Evolutionary conservation across 306 rosid genomes (phyloP).

Genomic region (Urtica urens): DNA sequence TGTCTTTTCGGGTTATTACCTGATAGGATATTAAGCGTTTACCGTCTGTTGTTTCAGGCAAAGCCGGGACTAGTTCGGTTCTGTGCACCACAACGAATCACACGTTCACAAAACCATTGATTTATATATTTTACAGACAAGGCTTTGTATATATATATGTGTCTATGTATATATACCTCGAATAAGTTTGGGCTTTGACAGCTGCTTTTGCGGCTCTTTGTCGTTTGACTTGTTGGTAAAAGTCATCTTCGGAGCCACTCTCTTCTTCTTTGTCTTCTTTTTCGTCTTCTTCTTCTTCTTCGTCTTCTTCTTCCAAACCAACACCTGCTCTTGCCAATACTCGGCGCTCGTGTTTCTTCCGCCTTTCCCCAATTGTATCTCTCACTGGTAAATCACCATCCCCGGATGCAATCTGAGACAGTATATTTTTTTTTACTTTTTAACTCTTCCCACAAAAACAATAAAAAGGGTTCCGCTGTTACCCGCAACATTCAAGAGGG

Average conservation of each 20-base stretch:
- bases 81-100: too few species aligned
- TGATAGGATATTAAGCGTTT: conserved; percentile 55
- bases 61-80: conserved; percentile 22
- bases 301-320: conserved; percentile 17
- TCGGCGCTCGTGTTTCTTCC: conserved; percentile 49
- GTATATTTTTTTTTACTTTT: too few species aligned
- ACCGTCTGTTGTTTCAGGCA: conserved; percentile 53
- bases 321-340: conserved; percentile 68
- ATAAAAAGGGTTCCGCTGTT: too few species aligned
- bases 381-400: conserved; percentile 84
- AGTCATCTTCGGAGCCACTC: conserved; percentile 50
- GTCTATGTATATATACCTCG: conserved; percentile 52
- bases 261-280: conserved; percentile 34
- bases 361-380: conserved; percentile 65
- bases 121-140: too few species aligned
- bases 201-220: conserved; percentile 46
- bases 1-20: too few species aligned
- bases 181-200: conserved; percentile 42
- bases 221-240: conserved; percentile 46
- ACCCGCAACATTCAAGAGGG: too few species aligned
- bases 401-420: conserved; percentile 85
- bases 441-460: too few species aligned
- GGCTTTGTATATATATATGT: too few species aligned
- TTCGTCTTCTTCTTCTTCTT: conserved; percentile 20
- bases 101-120: too few species aligned